Conservation (phyloP, 108 stramenopile species). For the Cyclotella choctawhatcheeana region DNA sequence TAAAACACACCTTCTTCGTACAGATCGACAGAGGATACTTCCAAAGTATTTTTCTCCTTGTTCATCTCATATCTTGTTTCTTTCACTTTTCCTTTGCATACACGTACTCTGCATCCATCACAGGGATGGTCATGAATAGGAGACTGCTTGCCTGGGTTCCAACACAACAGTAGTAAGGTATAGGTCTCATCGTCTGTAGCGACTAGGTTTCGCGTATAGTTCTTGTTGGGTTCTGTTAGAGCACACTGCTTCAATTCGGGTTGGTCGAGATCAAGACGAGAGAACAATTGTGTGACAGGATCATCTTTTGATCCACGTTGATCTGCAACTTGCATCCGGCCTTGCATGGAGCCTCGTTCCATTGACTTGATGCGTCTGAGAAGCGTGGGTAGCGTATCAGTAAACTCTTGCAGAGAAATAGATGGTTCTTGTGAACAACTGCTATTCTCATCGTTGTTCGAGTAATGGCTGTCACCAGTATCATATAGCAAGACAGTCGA, state of each 20-base stretch:
- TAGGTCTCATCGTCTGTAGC: conserved; percentile 81
- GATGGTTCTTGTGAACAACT: background rate
- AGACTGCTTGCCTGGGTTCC: conserved; percentile 80
- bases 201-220: conserved; percentile 89
- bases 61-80: conserved; percentile 69
- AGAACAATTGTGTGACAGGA: conserved; percentile 29
- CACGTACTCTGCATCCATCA: conserved; percentile 90
- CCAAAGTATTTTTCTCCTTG: conserved; percentile 32
- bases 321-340: conserved; percentile 1
- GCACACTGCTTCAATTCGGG: conserved; percentile 60
- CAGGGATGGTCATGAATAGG: conserved; percentile 88
- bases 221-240: conserved; percentile 46
- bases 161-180: conserved; percentile 90
- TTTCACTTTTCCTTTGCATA: conserved; percentile 61
- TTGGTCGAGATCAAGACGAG: conserved; percentile 46
- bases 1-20: conserved; percentile 44
- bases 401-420: conserved; percentile 26
- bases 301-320: conserved; percentile 28
- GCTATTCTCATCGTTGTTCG: background rate
- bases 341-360: conserved; percentile 22
- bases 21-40: conserved; percentile 44
- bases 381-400: conserved; percentile 26
- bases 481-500: conserved; percentile 12
- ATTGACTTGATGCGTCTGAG: conserved; percentile 12
- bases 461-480: background rate